Evolutionary conservation across 495 filamentous ascomycete genomes (phyloP).

Genomic region (Annulohypoxylon nitens): DNA sequence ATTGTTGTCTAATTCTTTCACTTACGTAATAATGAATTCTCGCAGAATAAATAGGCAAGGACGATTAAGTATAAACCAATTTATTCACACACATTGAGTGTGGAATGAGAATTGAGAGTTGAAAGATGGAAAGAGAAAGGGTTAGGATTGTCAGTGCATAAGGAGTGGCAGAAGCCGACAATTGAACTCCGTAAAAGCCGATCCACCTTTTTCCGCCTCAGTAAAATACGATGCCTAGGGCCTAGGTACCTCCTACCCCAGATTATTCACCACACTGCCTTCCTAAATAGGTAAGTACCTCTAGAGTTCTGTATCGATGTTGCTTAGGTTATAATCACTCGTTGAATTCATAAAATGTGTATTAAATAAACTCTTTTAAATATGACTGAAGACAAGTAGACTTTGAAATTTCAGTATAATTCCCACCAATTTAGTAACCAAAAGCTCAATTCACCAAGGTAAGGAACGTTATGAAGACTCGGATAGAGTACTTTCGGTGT

Average conservation of each 20-base stretch:
- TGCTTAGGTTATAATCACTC: too few relatives aligned
- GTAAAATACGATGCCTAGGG: background rate
- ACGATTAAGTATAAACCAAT: background rate
- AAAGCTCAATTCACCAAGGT: background rate
- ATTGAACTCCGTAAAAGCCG: background rate
- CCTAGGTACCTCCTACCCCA: background rate
- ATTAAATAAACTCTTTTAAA: background rate
- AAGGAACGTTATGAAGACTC: background rate
- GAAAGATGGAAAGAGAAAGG: background rate
- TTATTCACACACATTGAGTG: background rate
- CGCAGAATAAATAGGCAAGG: background rate
- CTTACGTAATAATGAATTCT: background rate
- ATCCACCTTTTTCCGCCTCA: conserved; percentile 1
- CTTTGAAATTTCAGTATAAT: too few relatives aligned
- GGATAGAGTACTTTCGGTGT: background rate
- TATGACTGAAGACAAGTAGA: background rate
- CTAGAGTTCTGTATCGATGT: too few relatives aligned
- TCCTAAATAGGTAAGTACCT: background rate
- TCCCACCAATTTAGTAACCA: background rate
- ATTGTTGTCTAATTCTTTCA: conserved; percentile 8
- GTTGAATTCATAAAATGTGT: background rate
- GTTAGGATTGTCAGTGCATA: background rate
- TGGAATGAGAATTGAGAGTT: background rate
- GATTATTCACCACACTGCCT: background rate
- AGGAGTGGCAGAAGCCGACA: too few relatives aligned